Conservation (phyloP, 148 eudicot species). For the Beta vulgaris region DNA sequence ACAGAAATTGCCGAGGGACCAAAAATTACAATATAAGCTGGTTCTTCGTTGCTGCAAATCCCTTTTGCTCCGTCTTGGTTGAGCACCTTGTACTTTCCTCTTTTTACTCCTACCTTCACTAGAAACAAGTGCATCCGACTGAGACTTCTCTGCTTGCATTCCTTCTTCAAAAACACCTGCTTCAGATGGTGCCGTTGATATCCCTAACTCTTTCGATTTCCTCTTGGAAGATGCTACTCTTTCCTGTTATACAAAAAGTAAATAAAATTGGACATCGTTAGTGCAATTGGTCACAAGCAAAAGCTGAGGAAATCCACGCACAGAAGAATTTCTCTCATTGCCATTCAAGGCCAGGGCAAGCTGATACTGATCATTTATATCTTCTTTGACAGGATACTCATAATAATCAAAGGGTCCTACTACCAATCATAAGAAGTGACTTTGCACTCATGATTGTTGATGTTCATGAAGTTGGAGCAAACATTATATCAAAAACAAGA, state of each 20-base stretch:
- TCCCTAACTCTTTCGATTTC: slow-evolving; percentile 1
- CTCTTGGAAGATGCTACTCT: neutral
- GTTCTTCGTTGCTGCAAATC: slow-evolving; percentile 36
- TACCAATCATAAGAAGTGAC: neutral
- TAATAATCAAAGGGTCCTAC: neutral
- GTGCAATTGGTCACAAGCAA: neutral
- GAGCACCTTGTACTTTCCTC: slow-evolving; percentile 22
- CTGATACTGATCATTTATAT: neutral
- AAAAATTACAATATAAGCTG: slow-evolving; percentile 63
- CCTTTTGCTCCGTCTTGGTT: slow-evolving; percentile 19
- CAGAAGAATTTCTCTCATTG: neutral
- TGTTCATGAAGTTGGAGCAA: neutral
- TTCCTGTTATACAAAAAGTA: slow-evolving; percentile 11
- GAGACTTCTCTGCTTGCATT: neutral
- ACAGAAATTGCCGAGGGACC: slow-evolving; percentile 17
- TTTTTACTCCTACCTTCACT: slow-evolving; percentile 16
- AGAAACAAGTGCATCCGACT: slow-evolving; percentile 7
- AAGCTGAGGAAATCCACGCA: neutral
- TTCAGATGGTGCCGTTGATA: slow-evolving; percentile 6
- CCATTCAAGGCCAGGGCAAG: neutral
- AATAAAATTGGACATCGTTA: neutral
- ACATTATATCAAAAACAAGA: slow-evolving; percentile 1
- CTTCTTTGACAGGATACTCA: no score
- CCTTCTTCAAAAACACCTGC: slow-evolving; percentile 2
- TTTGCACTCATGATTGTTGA: neutral